Evolutionary conservation across 108 stramenopile genomes (phyloP).

Genomic region (Pseudonitzschia multiseries): DNA sequence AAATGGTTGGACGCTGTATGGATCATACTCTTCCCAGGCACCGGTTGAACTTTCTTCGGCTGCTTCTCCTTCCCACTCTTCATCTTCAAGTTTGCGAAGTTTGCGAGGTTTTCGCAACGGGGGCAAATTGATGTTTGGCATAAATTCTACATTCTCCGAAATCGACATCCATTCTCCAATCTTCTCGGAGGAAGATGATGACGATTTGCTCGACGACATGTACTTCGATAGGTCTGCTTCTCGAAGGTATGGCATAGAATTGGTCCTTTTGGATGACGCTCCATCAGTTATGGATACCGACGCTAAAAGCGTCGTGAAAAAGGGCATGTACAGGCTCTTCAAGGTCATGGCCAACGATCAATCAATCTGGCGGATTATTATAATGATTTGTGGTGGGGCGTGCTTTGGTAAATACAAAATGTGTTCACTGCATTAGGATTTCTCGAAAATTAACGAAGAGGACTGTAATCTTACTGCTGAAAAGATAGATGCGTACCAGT

Average conservation of each 20-base stretch:
- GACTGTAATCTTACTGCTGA: no score
- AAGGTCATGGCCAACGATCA: background rate
- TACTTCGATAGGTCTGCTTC: constrained; percentile 9
- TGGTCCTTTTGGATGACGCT: background rate
- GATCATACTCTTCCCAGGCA: constrained; percentile 13
- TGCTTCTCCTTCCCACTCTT: constrained; percentile 16
- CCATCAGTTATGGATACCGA: background rate
- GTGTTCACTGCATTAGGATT: no score
- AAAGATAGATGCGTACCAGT: no score
- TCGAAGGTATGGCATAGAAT: constrained; percentile 22
- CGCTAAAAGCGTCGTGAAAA: background rate
- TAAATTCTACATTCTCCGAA: constrained; percentile 19
- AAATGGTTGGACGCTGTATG: constrained; percentile 40
- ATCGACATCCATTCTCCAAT: constrained; percentile 22
- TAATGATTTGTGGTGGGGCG: no score
- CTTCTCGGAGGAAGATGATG: constrained; percentile 1
- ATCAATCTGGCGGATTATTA: no score
- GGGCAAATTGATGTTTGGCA: constrained; percentile 1
- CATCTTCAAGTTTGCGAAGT: constrained; percentile 28
- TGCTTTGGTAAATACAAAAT: no score
- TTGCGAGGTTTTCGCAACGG: constrained; percentile 13
- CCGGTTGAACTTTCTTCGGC: constrained; percentile 1
- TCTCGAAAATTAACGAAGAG: no score
- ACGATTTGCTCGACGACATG: background rate
- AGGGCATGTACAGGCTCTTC: background rate